Percentiles rank a stretch among this genome's conserved stretches.
Conservation (phyloP, 108 stramenopile genomes). For the Nitzschia palea region DNA sequence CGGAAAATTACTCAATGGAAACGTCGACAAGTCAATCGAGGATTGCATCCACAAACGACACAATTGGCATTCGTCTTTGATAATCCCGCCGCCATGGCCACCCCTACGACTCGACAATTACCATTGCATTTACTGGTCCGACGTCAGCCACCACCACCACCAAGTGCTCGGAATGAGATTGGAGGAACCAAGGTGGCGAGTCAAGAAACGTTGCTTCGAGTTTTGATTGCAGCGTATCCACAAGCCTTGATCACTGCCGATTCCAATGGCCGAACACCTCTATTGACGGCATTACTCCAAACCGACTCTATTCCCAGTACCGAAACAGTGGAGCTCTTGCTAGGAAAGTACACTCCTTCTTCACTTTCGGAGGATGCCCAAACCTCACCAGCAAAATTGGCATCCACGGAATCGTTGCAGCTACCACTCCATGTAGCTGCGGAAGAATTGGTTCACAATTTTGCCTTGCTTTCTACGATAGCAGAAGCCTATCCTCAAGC, state of each 20-base stretch:
- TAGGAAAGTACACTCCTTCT: constrained; percentile 38
- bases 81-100: constrained; percentile 44
- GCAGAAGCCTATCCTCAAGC: constrained; percentile 44
- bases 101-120: constrained; percentile 23
- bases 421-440: constrained; percentile 52
- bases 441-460: constrained; percentile 34
- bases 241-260: constrained; percentile 33
- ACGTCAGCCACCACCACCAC: constrained; percentile 1
- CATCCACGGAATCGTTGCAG: constrained; percentile 23
- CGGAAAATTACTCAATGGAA: constrained; percentile 42
- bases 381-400: constrained; percentile 37
- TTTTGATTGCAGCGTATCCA: constrained; percentile 46
- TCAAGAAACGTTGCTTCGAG: constrained; percentile 21
- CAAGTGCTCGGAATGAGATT: background rate
- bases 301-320: constrained; percentile 18
- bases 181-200: background rate
- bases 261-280: constrained; percentile 41
- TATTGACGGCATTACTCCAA: constrained; percentile 35
- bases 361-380: background rate
- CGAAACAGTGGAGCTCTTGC: constrained; percentile 35
- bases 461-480: constrained; percentile 26
- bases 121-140: constrained; percentile 41
- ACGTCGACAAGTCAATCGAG: constrained; percentile 25
- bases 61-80: background rate
- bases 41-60: background rate